Evolutionary conservation across 768 basidiomycete species (phyloP).

Genomic region (Leccinellum rugosiceps): DNA sequence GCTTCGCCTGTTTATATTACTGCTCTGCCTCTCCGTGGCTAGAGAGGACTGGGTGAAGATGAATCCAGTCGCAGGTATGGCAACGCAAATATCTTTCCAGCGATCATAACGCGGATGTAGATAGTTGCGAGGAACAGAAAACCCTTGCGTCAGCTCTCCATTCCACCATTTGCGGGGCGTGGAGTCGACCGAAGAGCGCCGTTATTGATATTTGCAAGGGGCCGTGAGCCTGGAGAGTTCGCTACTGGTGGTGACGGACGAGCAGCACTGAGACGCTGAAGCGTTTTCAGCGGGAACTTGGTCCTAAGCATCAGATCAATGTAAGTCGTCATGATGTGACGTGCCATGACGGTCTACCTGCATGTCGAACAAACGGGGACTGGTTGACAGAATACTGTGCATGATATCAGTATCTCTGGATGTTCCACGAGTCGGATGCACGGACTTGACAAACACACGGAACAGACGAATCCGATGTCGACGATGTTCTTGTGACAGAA

Average conservation of each 20-base stretch:
- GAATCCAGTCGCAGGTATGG: background rate
- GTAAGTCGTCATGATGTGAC: background rate
- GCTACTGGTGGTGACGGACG: conserved; percentile 38
- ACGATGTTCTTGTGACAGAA: conserved; percentile 98
- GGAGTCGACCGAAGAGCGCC: conserved; percentile 21
- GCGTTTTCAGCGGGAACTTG: conserved; percentile 91
- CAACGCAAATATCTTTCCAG: background rate
- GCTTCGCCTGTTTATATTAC: conserved; percentile 54
- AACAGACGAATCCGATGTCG: conserved; percentile 96
- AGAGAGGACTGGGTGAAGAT: background rate
- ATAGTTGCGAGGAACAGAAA: background rate
- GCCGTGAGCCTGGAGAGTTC: conserved; percentile 31
- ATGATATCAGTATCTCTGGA: conserved; percentile 9
- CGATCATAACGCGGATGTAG: background rate
- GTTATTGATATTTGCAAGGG: conserved; percentile 33
- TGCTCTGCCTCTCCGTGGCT: conserved; percentile 40
- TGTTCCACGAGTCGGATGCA: conserved; percentile 6
- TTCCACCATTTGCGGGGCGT: conserved; percentile 18
- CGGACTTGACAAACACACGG: conserved; percentile 96
- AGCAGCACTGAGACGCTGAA: conserved; percentile 73
- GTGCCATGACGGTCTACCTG: conserved; percentile 51
- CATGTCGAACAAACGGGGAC: conserved; percentile 93
- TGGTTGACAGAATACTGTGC: conserved; percentile 87
- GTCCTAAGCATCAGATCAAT: conserved; percentile 49
- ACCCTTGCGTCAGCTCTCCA: conserved; percentile 9